Base-by-base conservation (phyloP, 176 grass and related monocot genomes). In the Raddia guianensis region DNA sequence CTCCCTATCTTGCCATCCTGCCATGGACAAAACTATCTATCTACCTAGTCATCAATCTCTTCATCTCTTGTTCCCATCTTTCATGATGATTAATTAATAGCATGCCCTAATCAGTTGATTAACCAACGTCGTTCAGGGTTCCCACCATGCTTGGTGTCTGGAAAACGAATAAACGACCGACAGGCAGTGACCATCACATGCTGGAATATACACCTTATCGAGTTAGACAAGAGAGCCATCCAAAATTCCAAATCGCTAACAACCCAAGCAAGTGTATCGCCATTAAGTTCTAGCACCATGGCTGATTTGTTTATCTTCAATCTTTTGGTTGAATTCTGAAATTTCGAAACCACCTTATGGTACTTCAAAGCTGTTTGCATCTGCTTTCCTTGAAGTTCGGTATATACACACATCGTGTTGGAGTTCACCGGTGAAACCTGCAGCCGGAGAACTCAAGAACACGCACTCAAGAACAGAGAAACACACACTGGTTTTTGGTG, bases 51-150 rank as follows among this genome's bases (percentile, higher is more conserved):
- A 15, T 8, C 6, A 3, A 12, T 12, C 45, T 49, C 7, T 15
- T 18, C 3, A 12, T 12, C 45, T 49, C 7, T 15, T 18, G 46
- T 15, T 50, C 21, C 44, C 58, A 35, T 9, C 63, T 79, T 16
- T 67, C 48, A 13, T 33, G 62, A 67, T 79, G 48, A 67, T 54
- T 66, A 20, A 66, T 43, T 67, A 44, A 19, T 54, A 6, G 63
- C 32, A 42, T 67, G 53, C 6, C 20, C 48, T 14, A 54, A 66
- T 14, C 49, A 13, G 48, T 67, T 49, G 61, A 33, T 79, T 33
- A 66, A 35, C 59, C 9, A 27, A 21, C 12, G 15, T 20, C 37
- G 27, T 63, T 52, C 18, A 3, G 2, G 45, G 44, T 20, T 40
- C 70, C 47, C 68, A 33, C 68, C 68, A 27, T 50, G 46, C 46